These are phyloP conservation scores for Penicillium crustosum DNA, from an alignment of 2,329 filamentous ascomycete genomes.

Conservation along the genomic window DNA sequence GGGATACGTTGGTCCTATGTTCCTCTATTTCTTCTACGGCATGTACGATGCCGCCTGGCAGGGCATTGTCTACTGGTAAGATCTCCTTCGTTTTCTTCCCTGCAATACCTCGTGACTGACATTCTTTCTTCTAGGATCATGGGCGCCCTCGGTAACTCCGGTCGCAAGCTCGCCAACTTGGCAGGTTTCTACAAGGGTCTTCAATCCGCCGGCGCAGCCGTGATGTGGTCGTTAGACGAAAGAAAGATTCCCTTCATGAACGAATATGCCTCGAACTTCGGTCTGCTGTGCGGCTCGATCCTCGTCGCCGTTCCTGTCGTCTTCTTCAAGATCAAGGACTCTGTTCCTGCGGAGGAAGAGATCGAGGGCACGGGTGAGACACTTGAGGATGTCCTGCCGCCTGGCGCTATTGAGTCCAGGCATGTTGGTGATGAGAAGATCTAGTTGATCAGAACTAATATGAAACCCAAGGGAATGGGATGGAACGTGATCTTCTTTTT, in stretches of 20 bases:
- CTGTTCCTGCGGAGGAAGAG: constrained; percentile 72
- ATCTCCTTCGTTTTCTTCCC: constrained; percentile 1
- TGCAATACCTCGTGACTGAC: neutral
- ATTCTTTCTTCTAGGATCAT: constrained; percentile 65
- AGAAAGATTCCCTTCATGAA: constrained; percentile 62
- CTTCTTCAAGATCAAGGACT: constrained; percentile 72
- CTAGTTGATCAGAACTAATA: neutral
- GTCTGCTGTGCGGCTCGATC: constrained; percentile 64
- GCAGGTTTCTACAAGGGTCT: constrained; percentile 86
- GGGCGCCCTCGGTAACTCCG: constrained; percentile 86
- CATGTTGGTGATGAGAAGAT: constrained; percentile 8
- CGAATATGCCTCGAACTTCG: constrained; percentile 74
- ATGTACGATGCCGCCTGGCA: constrained; percentile 88
- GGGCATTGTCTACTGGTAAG: constrained; percentile 79
- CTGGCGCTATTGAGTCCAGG: constrained; percentile 14
- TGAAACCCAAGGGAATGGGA: neutral
- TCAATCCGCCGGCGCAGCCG: constrained; percentile 75
- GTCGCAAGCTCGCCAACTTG: constrained; percentile 84
- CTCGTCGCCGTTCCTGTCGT: constrained; percentile 75
- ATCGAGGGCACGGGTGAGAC: constrained; percentile 80
- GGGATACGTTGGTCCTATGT: constrained; percentile 74
- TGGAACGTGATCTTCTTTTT: neutral
- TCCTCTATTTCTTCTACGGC: constrained; percentile 85
- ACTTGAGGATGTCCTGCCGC: constrained; percentile 61
- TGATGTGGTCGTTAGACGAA: constrained; percentile 59